Percentiles rank a stretch among this genome's conserved stretches.
These are phyloP conservation scores for Malbranchea zuffiana DNA, from an alignment of 2,329 filamentous ascomycete genomes.

Conservation along the genomic window DNA sequence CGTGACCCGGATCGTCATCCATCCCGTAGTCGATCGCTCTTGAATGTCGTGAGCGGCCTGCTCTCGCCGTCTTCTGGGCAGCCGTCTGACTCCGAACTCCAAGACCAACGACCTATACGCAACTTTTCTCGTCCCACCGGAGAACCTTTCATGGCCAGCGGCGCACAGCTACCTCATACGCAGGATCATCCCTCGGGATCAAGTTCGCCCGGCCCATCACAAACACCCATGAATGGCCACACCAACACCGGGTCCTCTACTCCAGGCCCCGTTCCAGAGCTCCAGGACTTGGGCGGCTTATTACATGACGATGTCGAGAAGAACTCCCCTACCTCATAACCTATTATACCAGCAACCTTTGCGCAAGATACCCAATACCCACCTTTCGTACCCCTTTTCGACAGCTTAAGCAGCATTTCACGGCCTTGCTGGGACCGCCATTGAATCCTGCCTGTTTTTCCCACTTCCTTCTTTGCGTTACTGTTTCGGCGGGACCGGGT, in stretches of 20 bases:
- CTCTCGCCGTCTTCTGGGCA: conserved; percentile 12
- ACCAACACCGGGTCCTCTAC: neutral
- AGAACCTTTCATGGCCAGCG: neutral
- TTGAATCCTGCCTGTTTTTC: too few species aligned
- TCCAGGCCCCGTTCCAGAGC: conserved; percentile 14
- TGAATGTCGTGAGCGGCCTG: conserved; percentile 29
- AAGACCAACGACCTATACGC: conserved; percentile 9
- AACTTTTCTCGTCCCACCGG: conserved; percentile 14
- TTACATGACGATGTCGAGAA: conserved; percentile 17
- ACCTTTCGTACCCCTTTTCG: too few species aligned
- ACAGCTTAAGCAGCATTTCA: too few species aligned
- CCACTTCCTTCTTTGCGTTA: too few species aligned
- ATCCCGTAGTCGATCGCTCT: conserved; percentile 21
- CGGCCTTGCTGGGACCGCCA: too few species aligned
- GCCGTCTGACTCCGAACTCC: conserved; percentile 11
- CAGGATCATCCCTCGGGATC: neutral
- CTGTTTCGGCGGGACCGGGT: too few species aligned
- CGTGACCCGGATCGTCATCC: conserved; percentile 3
- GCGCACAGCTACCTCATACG: neutral
- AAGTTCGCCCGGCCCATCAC: neutral
- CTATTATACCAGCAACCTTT: conserved; percentile 1
- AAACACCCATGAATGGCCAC: neutral
- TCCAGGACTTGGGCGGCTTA: conserved; percentile 37
- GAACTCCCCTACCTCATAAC: neutral
- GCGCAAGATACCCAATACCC: neutral